phyloP scores from a whole-genome alignment of 257 asterid genomes.

The Gynochthodes officinalis region DNA sequence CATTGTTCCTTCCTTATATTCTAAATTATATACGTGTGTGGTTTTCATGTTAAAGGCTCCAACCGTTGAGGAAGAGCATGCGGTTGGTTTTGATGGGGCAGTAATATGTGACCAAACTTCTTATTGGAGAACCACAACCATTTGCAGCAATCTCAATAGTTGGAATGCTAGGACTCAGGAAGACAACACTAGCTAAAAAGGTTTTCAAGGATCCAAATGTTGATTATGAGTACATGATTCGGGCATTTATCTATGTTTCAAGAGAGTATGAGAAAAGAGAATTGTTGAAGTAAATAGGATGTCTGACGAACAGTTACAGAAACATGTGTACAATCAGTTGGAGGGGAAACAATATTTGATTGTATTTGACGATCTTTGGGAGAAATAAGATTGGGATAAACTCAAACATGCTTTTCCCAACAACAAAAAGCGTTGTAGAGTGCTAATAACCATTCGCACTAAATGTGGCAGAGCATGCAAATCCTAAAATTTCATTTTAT shows the following conservation, averaged over 20 bases:
- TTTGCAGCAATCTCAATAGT: conserved; percentile 18
- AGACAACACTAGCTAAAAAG: conserved; percentile 64
- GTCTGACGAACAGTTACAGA: conserved; percentile 34
- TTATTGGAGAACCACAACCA: neutral
- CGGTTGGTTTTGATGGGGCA: conserved; percentile 27
- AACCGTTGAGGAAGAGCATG: conserved; percentile 21
- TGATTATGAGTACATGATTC: conserved; percentile 38
- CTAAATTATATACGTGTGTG: no score
- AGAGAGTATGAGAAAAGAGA: conserved; percentile 46
- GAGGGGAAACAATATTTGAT: conserved; percentile 41
- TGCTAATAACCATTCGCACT: conserved; percentile 38
- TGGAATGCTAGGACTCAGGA: conserved; percentile 39
- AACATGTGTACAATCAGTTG: conserved; percentile 31
- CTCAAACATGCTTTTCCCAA: conserved; percentile 27
- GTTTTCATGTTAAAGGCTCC: conserved; percentile 26
- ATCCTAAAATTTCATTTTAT: conserved; percentile 18
- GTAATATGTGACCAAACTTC: conserved; percentile 15
- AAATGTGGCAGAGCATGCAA: conserved; percentile 28
- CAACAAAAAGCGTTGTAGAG: conserved; percentile 21
- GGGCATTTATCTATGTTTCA: conserved; percentile 53
- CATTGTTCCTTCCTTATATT: neutral
- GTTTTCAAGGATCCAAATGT: conserved; percentile 38
- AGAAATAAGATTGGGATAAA: conserved; percentile 36
- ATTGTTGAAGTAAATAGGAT: conserved; percentile 32
- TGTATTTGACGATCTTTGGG: conserved; percentile 64